Evolutionary conservation across 345 rosid genomes (phyloP).

Genomic region (Sisymbrium altissimum): DNA sequence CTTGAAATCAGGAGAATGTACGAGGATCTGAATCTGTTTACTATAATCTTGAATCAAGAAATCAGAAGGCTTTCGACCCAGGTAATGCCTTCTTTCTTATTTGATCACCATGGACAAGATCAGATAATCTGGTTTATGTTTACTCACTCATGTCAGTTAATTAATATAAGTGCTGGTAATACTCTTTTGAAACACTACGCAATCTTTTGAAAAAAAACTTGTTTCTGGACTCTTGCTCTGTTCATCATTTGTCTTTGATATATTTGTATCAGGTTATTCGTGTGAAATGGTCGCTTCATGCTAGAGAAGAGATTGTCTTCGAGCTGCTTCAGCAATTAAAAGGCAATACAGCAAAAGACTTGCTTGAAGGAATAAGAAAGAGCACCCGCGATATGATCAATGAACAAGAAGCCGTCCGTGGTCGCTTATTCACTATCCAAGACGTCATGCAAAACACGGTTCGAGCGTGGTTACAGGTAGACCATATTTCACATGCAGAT

Average conservation of each 20-base stretch:
- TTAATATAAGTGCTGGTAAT: not conserved
- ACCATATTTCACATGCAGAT: not conserved
- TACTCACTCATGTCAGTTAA: not conserved
- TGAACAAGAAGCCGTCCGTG: constrained; percentile 13
- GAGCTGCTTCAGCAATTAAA: constrained; percentile 2
- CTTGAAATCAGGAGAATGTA: constrained; percentile 46
- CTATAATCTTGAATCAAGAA: constrained; percentile 61
- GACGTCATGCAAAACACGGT: constrained; percentile 59
- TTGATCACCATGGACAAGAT: not conserved
- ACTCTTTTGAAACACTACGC: not conserved
- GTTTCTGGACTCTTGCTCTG: no score
- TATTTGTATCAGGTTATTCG: constrained; percentile 46
- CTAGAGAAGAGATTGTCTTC: constrained; percentile 61
- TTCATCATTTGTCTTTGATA: not conserved
- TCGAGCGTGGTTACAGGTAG: constrained; percentile 67
- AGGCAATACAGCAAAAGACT: not conserved
- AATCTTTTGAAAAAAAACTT: not conserved
- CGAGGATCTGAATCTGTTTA: constrained; percentile 52
- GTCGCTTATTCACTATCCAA: constrained; percentile 1
- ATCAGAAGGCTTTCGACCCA: constrained; percentile 58
- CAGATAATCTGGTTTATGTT: not conserved
- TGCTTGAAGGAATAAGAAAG: not conserved
- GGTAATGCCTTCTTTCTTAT: constrained; percentile 32
- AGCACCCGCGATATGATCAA: not conserved
- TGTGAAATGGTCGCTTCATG: constrained; percentile 73